Evolutionary conservation across 2,329 filamentous ascomycete genomes (phyloP).

Genomic region (Penicillium sp.): DNA sequence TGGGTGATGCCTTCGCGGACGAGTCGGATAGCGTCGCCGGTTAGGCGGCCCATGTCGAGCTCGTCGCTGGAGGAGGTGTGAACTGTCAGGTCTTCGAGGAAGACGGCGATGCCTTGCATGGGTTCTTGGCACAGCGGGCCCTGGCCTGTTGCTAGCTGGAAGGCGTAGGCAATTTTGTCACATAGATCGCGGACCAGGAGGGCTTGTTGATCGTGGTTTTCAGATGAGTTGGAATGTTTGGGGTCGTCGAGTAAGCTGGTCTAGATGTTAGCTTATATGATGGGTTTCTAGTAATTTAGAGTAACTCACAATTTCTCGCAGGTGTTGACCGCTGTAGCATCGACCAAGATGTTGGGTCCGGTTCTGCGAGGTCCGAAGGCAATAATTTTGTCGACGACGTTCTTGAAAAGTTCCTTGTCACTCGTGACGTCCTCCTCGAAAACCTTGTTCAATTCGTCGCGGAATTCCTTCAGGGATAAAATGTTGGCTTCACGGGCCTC

Average conservation of each 20-base stretch:
- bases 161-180: conserved; percentile 89
- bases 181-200: conserved; percentile 64
- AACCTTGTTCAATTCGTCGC: conserved; percentile 60
- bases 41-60: conserved; percentile 70
- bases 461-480: conserved; percentile 74
- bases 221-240: conserved; percentile 29
- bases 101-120: conserved; percentile 86
- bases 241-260: conserved; percentile 40
- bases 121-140: conserved; percentile 91
- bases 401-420: conserved; percentile 73
- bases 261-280: not conserved
- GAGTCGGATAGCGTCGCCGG: conserved; percentile 88
- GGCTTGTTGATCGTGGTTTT: conserved; percentile 26
- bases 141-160: conserved; percentile 85
- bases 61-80: conserved; percentile 50
- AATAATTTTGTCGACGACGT: conserved; percentile 74
- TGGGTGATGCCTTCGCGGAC: conserved; percentile 78
- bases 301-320: conserved; percentile 67
- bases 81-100: conserved; percentile 75
- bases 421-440: conserved; percentile 71
- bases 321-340: conserved; percentile 69
- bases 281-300: too few relatives aligned
- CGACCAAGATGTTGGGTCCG: conserved; percentile 86
- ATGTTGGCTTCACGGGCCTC: conserved; percentile 60
- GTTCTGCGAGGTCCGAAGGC: conserved; percentile 83